phyloP scores from a whole-genome alignment of 148 eudicot species.

The Camellia sinensis region DNA sequence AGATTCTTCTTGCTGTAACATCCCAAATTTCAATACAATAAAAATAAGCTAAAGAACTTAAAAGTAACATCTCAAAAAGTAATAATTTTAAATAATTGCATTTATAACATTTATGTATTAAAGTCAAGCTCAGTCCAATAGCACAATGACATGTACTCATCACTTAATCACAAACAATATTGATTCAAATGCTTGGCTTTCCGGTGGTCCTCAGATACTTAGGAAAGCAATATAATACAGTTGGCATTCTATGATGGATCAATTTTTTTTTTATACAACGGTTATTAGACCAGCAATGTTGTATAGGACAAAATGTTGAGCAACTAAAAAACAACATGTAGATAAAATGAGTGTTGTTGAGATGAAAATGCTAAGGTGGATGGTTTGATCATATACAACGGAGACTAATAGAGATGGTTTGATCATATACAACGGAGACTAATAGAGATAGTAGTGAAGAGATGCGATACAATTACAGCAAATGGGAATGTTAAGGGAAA shows the following conservation, averaged over 20 bases:
- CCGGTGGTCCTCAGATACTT: not conserved
- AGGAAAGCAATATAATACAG: not conserved
- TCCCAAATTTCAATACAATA: slow-evolving; percentile 3
- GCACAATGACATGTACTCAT: not conserved
- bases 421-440: too few species aligned
- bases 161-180: not conserved
- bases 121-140: slow-evolving; percentile 7
- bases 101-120: slow-evolving; percentile 1
- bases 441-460: too few species aligned
- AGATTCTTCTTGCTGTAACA: slow-evolving; percentile 86
- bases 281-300: too few species aligned
- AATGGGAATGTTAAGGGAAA: too few species aligned
- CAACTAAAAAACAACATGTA: too few species aligned
- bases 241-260: not conserved
- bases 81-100: not conserved
- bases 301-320: too few species aligned
- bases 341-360: too few species aligned
- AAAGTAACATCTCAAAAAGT: not conserved
- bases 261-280: too few species aligned
- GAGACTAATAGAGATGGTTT: too few species aligned
- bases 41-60: not conserved
- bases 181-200: not conserved
- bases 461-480: too few species aligned
- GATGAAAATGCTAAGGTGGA: too few species aligned
- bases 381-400: too few species aligned